Evolutionary conservation across 192 early-diverging fungal species (phyloP), one percentile per base, ranked within the genome.

Genomic region (Phycomyces blakesleeanus): DNA sequence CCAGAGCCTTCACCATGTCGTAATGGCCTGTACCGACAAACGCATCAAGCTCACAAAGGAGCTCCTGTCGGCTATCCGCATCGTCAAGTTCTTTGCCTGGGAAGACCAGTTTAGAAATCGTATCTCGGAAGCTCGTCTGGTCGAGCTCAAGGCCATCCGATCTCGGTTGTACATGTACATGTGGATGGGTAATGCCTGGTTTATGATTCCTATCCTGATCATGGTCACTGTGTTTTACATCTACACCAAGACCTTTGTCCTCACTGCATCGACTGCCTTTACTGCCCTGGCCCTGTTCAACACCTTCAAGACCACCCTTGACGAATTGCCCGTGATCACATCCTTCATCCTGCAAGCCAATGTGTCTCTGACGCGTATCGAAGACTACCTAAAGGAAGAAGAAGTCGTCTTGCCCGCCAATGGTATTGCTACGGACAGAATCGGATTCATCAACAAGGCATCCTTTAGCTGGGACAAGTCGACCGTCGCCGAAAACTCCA

Each of bases 31-130:
- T 27, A 85, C 79, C 54, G 95, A 97, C 72, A 85, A 90, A 68
- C 84, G 95, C 20, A 75, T 97, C 40, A 84, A 86, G 18, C 78
- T 85, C 63, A 83, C 91, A 47, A 95, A 91, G 40, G 94, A 98
- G 72, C 78, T 92, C 62, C 75, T 96, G 50, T 81, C 87, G 64
- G 94, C 92, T 34, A 96, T 98, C 44, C 84, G 93, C 20, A 91
- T 97, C 24, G 86, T 98, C 61, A 98, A 98, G 71, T 85, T 97
- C 59, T 92, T 92, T 76, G 90, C 87, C 26, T 94, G 92, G 92
- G 87, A 92, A 72, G 57, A 78, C 47, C 77, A 83, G 54, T 93
- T 98, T 64, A 68, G 85, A 41, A 76, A 81, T 27, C 81, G 84
- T 41, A 80, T 97, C 12, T 74, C 81, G 4, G 78, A 71, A 12